Conservation (phyloP, 768 basidiomycete species). For the Rhizopogon rudus region DNA sequence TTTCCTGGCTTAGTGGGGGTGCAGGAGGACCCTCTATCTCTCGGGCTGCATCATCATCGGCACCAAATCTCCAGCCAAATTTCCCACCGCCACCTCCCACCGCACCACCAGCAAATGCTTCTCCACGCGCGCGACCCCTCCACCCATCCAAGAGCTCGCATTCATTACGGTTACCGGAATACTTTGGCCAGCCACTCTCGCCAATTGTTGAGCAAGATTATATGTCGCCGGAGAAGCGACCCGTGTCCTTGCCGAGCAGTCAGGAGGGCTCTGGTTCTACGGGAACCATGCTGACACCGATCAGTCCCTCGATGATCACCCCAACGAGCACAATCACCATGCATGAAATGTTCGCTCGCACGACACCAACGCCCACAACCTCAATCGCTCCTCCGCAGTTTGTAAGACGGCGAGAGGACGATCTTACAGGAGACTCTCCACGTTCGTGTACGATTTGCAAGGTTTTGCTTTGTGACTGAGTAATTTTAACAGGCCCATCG, state of each 20-base stretch:
- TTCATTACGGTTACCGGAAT: constrained; percentile 32
- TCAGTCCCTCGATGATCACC: constrained; percentile 22
- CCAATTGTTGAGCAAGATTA: constrained; percentile 67
- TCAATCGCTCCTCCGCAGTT: constrained; percentile 21
- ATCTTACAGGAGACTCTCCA: constrained; percentile 20
- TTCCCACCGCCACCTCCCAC: constrained; percentile 33
- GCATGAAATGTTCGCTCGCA: constrained; percentile 10
- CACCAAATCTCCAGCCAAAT: constrained; percentile 9
- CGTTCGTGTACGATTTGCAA: constrained; percentile 33
- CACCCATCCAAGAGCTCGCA: constrained; percentile 33
- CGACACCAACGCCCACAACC: constrained; percentile 23
- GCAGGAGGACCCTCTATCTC: constrained; percentile 8
- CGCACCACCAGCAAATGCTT: constrained; percentile 13
- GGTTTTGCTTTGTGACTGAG: neutral
- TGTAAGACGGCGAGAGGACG: constrained; percentile 22
- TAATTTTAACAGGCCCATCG: constrained; percentile 37
- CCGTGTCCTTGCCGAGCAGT: constrained; percentile 27
- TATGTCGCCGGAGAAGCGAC: constrained; percentile 43
- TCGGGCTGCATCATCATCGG: constrained; percentile 2
- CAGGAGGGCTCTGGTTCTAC: constrained; percentile 21
- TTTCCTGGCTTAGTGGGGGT: constrained; percentile 31
- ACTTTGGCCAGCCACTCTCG: constrained; percentile 42
- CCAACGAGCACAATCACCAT: constrained; percentile 20
- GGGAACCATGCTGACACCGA: constrained; percentile 32
- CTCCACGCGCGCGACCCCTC: constrained; percentile 27